phyloP scores from a whole-genome alignment of 495 filamentous ascomycete species.

The Astrothelium macrocarpum region DNA sequence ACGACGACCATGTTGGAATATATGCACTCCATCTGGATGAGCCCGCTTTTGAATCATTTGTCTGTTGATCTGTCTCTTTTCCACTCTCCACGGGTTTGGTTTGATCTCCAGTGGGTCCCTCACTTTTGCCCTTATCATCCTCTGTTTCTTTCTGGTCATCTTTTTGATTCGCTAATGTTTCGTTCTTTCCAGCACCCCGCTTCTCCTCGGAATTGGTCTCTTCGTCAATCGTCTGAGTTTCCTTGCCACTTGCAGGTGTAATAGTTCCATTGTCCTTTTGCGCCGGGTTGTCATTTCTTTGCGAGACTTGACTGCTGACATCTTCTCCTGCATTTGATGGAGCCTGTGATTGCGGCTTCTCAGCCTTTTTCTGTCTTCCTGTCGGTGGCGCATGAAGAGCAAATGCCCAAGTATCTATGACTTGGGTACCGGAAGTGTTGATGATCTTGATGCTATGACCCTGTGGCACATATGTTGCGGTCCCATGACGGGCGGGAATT shows the following conservation, averaged over 20 bases:
- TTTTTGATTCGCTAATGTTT: background rate
- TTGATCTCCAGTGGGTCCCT: background rate
- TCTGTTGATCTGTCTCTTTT: background rate
- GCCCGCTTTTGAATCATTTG: background rate
- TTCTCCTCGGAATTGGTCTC: background rate
- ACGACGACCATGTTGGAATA: background rate
- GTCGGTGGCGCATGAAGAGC: slow-evolving; percentile 26
- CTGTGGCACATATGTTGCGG: slow-evolving; percentile 30
- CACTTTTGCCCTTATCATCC: slow-evolving; percentile 11
- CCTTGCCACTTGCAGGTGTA: slow-evolving; percentile 10
- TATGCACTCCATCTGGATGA: background rate
- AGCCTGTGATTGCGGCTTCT: slow-evolving; percentile 11
- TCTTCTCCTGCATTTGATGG: slow-evolving; percentile 5
- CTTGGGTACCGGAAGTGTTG: slow-evolving; percentile 45
- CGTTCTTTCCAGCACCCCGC: too few species aligned
- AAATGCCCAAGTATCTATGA: slow-evolving; percentile 44
- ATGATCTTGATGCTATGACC: slow-evolving; percentile 42
- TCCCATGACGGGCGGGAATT: slow-evolving; percentile 38
- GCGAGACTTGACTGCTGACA: background rate
- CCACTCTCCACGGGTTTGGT: too few species aligned
- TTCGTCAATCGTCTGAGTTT: slow-evolving; percentile 3
- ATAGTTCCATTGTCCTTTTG: slow-evolving; percentile 10
- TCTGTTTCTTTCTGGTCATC: slow-evolving; percentile 1
- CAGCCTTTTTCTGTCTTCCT: slow-evolving; percentile 10
- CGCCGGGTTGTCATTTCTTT: slow-evolving; percentile 6